Evolutionary conservation across 805 yeast genomes (phyloP), one percentile per base, ranked within the genome.

Genomic region (Saturnispora halmiae): DNA sequence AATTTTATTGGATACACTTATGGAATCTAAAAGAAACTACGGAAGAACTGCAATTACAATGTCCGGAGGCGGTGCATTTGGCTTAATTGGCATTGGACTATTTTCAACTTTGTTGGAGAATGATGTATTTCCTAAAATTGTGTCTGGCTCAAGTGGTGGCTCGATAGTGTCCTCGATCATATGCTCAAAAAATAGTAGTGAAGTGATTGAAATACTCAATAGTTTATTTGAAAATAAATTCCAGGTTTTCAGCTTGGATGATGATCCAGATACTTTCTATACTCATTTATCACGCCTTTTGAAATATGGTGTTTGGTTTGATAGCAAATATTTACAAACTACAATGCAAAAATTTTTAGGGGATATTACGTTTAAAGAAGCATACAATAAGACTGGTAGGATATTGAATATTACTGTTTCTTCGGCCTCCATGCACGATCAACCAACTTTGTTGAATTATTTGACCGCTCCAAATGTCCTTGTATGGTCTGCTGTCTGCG

Each of bases 141-240:
- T 92, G 13, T 82, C 95, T 36, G 98, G 99, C 1, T 82, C 95
- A 11, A 85, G 95, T 19, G 95, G 96, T 0, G 99, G 99, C 14
- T 87, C 96, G 1, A 88, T 92, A 39, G 79, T 92, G 35, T 96
- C 97, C 15, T 75, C 95, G 36, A 76, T 92, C 14, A 67, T 92
- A 35, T 86, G 95, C 54, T 79, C 83, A 14, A 85, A 82, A 54
- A 73, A 80, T 8, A 79, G 78, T 43, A 82, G 77, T 25, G 96
- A 88, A 58, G 67, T 79, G 2, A 58, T 67, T 15, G 69, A 61
- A 5, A 57, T 85, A 14, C 62, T 90, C 43, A 69, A 62, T 24
- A 73, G 77, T 13, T 76, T 88, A 43, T 74, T 78, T 36, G 79
- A 74, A 22, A 68, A 68, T 19, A 65, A 70, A 14, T 73, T 75